Evolutionary conservation across 495 filamentous ascomycete genomes (phyloP), one percentile per base, ranked within the genome.

Genomic region (Lasiosphaeria miniovina): DNA sequence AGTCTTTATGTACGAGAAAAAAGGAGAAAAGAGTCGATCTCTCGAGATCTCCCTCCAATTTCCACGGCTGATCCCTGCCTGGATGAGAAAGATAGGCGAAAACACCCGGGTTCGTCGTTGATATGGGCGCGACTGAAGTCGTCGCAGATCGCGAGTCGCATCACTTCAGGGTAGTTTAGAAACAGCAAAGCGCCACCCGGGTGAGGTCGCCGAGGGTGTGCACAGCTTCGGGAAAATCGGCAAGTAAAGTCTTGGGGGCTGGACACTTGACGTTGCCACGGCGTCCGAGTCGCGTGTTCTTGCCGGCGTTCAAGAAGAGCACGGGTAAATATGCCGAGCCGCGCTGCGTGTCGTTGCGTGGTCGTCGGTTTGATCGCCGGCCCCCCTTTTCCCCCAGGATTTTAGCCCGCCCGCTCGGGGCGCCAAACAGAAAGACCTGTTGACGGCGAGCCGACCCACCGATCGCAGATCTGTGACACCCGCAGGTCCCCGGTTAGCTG

Each of bases 121-220:
- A 12, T 48, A 36, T 33, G 51, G 7, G 34, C 34, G 51, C 15
- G 41, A 59, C 57, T 48, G 15, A 40, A 49, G 36, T 59, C 57
- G 57, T 59, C 57, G 57, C 57, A 45, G 15, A 54, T 59, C 51
- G 15, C 32, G 12, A 1, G 2, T 5, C 6, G 11, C 12, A n/a
- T 14, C 38, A 49, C 3, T 17, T 12, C 49, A 48, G 6, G 55
- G 43, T 32, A 46, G 55, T 46, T 17, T 48, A 33, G n/a, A 10
- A 53, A 46, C 50, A 49, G 49, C 40, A 46, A 46, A 46, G 15
- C 43, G 7, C 43, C 43, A 46, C 43, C 12, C 12, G 43, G 43
- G 15, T 46, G 8, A 5, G 43, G 43, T 46, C 15, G 43, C 43
- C 24, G 24, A 24, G 24, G 24, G 24, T 24, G 24, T 0, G 24